Percentiles rank a stretch among this genome's conserved stretches.
Evolutionary conservation across 176 grass and related monocot species (phyloP).

Genomic region (Musa itinerans): DNA sequence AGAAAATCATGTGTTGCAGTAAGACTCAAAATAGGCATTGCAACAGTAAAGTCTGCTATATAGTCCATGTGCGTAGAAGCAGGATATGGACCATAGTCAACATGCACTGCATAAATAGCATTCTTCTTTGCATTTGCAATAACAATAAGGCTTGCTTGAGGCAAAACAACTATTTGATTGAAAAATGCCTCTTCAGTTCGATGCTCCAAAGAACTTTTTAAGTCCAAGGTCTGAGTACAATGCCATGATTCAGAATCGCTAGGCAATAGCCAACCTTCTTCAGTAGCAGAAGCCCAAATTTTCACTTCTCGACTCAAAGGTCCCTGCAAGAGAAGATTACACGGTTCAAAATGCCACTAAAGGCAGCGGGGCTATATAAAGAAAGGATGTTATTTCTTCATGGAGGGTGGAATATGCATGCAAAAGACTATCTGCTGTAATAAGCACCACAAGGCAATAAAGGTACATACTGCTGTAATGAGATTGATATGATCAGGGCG

Average conservation of each 20-base stretch:
- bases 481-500: constrained; percentile 90
- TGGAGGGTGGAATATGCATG: not conserved
- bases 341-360: not conserved
- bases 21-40: constrained; percentile 95
- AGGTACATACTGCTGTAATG: constrained; percentile 68
- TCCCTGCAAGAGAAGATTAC: constrained; percentile 37
- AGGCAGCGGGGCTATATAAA: not conserved
- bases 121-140: constrained; percentile 98
- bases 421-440: not conserved
- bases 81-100: constrained; percentile 62
- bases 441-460: not conserved
- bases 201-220: constrained; percentile 64
- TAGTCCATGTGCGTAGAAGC: constrained; percentile 75
- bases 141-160: constrained; percentile 85
- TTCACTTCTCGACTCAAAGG: constrained; percentile 81
- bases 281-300: constrained; percentile 70
- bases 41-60: constrained; percentile 90
- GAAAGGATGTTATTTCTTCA: not conserved
- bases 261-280: constrained; percentile 73
- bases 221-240: constrained; percentile 69
- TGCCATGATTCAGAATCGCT: constrained; percentile 78
- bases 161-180: constrained; percentile 82
- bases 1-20: constrained; percentile 53
- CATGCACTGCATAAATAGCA: constrained; percentile 91
- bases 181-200: constrained; percentile 81